Conservation (phyloP, 352 stramenopile species). For the Phytophthora chlamydospora region DNA sequence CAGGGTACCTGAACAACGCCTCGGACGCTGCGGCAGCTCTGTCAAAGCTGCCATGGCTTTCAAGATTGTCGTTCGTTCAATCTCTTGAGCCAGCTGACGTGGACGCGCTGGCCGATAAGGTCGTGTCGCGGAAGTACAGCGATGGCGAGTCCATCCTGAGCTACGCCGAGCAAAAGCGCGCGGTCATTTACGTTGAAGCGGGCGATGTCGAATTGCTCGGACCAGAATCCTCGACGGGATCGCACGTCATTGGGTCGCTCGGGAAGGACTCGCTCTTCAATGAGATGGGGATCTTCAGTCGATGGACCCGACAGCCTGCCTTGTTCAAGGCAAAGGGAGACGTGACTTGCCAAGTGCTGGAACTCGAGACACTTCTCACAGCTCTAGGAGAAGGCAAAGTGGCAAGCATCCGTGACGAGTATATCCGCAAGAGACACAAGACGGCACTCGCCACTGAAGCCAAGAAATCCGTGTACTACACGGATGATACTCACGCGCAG, state of each 20-base stretch:
- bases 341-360: constrained; percentile 50
- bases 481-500: constrained; percentile 49
- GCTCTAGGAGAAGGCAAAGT: constrained; percentile 45
- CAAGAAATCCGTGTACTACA: constrained; percentile 29
- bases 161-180: constrained; percentile 53
- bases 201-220: constrained; percentile 53
- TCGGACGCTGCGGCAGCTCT: constrained; percentile 1
- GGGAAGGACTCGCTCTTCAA: constrained; percentile 44
- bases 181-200: constrained; percentile 51
- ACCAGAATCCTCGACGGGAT: constrained; percentile 48
- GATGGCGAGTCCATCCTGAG: constrained; percentile 43
- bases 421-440: constrained; percentile 44
- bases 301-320: constrained; percentile 45
- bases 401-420: constrained; percentile 38
- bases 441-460: background rate
- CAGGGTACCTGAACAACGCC: constrained; percentile 55
- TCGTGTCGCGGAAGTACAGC: constrained; percentile 30
- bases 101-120: constrained; percentile 9
- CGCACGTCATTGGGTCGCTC: constrained; percentile 41
- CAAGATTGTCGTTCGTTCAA: constrained; percentile 25
- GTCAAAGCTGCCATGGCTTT: constrained; percentile 25
- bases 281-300: constrained; percentile 59
- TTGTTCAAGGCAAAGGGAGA: constrained; percentile 43
- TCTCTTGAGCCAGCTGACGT: constrained; percentile 18
- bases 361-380: constrained; percentile 39